Conservation (phyloP, 1,139 yeast genomes). For the Saccharomycopsis crataegensis region DNA sequence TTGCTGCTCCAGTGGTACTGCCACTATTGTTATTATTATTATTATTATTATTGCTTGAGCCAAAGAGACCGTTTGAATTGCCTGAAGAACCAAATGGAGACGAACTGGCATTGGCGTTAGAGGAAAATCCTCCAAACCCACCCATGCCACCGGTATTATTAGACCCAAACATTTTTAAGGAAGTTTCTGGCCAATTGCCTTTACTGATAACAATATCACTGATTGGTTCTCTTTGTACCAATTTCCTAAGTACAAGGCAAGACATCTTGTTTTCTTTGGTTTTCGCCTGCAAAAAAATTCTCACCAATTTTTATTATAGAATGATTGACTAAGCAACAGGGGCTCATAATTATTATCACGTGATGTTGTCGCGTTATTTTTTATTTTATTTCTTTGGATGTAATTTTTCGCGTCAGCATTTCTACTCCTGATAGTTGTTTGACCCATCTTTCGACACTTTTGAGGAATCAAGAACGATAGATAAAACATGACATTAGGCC, state of each 20-base stretch:
- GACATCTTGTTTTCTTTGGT: background rate
- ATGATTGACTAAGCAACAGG: no score
- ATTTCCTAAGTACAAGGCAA: background rate
- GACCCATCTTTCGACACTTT: no score
- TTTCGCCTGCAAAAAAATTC: background rate
- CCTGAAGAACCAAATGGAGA: conserved; percentile 20
- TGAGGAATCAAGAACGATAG: no score
- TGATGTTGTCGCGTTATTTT: no score
- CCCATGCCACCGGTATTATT: conserved; percentile 12
- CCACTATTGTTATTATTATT: conserved; percentile 24
- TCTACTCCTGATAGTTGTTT: no score
- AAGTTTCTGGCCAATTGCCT: no score
- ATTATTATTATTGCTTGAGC: conserved; percentile 22
- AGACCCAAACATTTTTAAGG: conserved; percentile 13
- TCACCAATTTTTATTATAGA: no score
- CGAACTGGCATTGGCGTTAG: conserved; percentile 20
- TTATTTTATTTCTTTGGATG: no score
- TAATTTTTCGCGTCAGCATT: no score
- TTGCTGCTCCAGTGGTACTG: conserved; percentile 12
- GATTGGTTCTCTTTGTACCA: background rate
- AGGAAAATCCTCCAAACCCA: conserved; percentile 14
- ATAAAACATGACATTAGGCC: no score
- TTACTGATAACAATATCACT: no score
- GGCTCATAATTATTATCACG: no score
- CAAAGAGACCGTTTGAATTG: conserved; percentile 19